Conservation (phyloP, 2,329 filamentous ascomycete species). For the Bretziella fagacearum region DNA sequence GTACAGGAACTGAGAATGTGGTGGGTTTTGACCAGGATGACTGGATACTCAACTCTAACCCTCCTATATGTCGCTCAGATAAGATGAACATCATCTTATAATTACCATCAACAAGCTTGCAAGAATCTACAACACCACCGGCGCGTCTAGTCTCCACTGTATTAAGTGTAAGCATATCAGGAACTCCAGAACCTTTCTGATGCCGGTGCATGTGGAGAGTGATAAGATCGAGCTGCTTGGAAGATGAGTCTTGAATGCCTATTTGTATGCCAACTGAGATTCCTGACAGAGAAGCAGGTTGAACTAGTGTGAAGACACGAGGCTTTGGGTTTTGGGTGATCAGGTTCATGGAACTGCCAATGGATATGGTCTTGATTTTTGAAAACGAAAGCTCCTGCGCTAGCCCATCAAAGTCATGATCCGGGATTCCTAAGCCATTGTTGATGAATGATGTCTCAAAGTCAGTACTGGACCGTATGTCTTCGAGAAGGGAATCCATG, state of each 20-base stretch:
- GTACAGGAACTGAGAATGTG: conserved; percentile 44
- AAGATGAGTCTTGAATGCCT: conserved; percentile 52
- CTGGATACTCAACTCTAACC: conserved; percentile 52
- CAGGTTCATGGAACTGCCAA: conserved; percentile 24
- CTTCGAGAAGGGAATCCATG: conserved; percentile 48
- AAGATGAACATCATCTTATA: conserved; percentile 54
- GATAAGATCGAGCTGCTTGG: conserved; percentile 36
- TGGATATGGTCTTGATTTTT: conserved; percentile 50
- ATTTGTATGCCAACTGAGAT: conserved; percentile 41
- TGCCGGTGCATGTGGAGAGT: conserved; percentile 10
- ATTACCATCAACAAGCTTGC: conserved; percentile 49
- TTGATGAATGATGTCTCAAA: conserved; percentile 44
- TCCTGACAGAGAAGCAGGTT: conserved; percentile 38
- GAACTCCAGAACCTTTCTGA: background rate
- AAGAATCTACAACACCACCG: conserved; percentile 55
- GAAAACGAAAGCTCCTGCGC: conserved; percentile 55
- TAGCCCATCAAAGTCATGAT: conserved; percentile 46
- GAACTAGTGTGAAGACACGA: conserved; percentile 51
- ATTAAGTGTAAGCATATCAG: conserved; percentile 14
- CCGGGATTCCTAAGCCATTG: conserved; percentile 23
- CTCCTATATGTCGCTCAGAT: conserved; percentile 45
- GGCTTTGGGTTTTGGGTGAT: background rate
- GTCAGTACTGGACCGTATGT: conserved; percentile 42
- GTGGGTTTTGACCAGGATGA: conserved; percentile 58
- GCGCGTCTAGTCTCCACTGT: conserved; percentile 38